Base-by-base conservation (phyloP, 805 yeast species). In the Yarrowia alimentaria region DNA sequence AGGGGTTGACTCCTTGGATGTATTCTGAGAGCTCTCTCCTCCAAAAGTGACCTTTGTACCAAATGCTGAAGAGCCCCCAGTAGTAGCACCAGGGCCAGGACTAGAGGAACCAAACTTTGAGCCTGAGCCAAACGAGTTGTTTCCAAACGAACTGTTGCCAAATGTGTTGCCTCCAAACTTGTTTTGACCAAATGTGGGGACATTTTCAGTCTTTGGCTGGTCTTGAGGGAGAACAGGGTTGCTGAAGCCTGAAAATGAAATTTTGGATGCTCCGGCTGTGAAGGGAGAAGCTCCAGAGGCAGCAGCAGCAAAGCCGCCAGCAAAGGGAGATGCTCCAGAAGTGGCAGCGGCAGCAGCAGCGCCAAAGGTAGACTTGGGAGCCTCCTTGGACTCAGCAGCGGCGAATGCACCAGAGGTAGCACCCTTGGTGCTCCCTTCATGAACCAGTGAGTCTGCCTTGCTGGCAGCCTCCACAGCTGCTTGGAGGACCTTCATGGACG, bases 361-460 rank as follows among this genome's bases (percentile, higher is more conserved):
- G n/a, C n/a, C n/a, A n/a, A n/a, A n/a, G 1, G 34, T 4, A 30
- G 60, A 57, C 13, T 33, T 29, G n/a, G 49, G 19, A 53, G 51
- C 51, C 19, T 34, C 47, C 13, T 35, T 34, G 5, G n/a, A n/a
- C n/a, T n/a, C n/a, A n/a, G n/a, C n/a, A n/a, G n/a, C n/a, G n/a
- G n/a, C n/a, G n/a, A n/a, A n/a, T n/a, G n/a, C n/a, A n/a, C n/a
- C n/a, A n/a, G n/a, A n/a, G n/a, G n/a, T n/a, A n/a, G n/a, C n/a
- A n/a, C n/a, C n/a, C n/a, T n/a, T n/a, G n/a, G n/a, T n/a, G n/a
- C n/a, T n/a, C n/a, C n/a, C n/a, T n/a, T n/a, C n/a, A n/a, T n/a
- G n/a, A n/a, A n/a, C n/a, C n/a, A n/a, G n/a, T n/a, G n/a, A n/a
- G n/a, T n/a, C n/a, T n/a, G n/a, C n/a, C n/a, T n/a, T n/a, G n/a